These are phyloP conservation scores for Ilex aquifolium DNA, from an alignment of 257 asterid genomes.

Conservation along the genomic window DNA sequence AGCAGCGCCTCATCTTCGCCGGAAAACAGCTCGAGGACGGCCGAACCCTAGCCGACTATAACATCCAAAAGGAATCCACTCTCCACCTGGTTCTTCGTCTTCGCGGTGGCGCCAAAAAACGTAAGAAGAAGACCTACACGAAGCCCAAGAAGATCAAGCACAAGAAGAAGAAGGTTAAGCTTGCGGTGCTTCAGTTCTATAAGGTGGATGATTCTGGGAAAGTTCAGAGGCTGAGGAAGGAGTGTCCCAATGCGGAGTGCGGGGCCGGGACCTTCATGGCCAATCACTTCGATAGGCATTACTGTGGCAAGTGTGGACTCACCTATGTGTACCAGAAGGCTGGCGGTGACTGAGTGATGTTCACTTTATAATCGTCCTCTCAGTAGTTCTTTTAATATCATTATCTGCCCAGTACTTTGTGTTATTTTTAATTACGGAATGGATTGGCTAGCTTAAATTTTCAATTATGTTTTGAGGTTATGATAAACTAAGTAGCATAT, in stretches of 20 bases:
- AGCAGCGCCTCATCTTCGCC: too few species aligned
- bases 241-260: conserved; percentile 37
- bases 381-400: too few species aligned
- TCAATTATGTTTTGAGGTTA: too few species aligned
- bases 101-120: conserved; percentile 38
- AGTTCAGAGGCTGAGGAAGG: conserved; percentile 34
- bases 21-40: too few species aligned
- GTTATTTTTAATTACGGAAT: too few species aligned
- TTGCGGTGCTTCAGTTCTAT: conserved; percentile 29
- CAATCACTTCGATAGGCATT: conserved; percentile 36
- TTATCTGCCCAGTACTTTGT: too few species aligned
- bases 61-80: conserved; percentile 39
- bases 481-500: too few species aligned
- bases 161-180: conserved; percentile 38
- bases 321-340: conserved; percentile 43
- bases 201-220: conserved; percentile 36
- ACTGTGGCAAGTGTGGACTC: conserved; percentile 36
- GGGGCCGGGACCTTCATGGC: conserved; percentile 42
- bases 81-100: conserved; percentile 39
- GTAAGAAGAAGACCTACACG: conserved; percentile 41
- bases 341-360: conserved; percentile 19
- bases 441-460: too few species aligned
- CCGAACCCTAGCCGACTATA: conserved; percentile 20
- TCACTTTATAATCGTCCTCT: too few species aligned
- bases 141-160: conserved; percentile 41